These are phyloP conservation scores for Gossypium rotundifolium DNA, from an alignment of 345 rosid species.

Conservation along the genomic window DNA sequence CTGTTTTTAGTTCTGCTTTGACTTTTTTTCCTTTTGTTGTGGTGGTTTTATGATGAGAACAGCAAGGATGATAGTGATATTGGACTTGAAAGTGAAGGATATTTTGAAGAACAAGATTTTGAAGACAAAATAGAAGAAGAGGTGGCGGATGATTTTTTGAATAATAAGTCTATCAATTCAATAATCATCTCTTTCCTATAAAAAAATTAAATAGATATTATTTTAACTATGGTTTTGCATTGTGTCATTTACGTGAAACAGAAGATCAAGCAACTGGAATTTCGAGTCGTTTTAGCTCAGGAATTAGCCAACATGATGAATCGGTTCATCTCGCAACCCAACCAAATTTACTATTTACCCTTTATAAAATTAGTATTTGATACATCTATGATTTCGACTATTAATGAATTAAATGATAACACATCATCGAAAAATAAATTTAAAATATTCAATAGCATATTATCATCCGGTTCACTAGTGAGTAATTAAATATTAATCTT, in stretches of 20 bases:
- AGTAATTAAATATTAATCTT: too few species aligned
- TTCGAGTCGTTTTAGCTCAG: neutral
- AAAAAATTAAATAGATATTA: neutral
- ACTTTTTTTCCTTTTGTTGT: neutral
- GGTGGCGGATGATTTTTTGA: neutral
- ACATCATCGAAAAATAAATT: too few species aligned
- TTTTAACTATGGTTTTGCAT: neutral
- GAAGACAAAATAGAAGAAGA: neutral
- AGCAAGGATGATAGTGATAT: neutral
- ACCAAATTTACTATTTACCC: neutral
- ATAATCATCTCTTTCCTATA: neutral
- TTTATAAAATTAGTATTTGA: too few species aligned
- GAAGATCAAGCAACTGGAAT: neutral
- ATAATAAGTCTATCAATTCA: neutral
- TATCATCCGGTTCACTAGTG: too few species aligned
- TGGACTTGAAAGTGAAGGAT: neutral
- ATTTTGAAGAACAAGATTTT: neutral
- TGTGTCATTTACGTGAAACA: neutral
- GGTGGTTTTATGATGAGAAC: neutral
- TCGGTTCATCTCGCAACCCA: neutral
- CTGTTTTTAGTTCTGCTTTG: too few species aligned
- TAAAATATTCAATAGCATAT: too few species aligned
- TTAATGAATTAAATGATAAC: too few species aligned
- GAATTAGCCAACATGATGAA: neutral
- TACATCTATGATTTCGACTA: too few species aligned